Percentiles rank a stretch among this genome's conserved stretches.
Evolutionary conservation across 1,139 yeast genomes (phyloP).

Genomic region (Nakaseomyces bracarensis): DNA sequence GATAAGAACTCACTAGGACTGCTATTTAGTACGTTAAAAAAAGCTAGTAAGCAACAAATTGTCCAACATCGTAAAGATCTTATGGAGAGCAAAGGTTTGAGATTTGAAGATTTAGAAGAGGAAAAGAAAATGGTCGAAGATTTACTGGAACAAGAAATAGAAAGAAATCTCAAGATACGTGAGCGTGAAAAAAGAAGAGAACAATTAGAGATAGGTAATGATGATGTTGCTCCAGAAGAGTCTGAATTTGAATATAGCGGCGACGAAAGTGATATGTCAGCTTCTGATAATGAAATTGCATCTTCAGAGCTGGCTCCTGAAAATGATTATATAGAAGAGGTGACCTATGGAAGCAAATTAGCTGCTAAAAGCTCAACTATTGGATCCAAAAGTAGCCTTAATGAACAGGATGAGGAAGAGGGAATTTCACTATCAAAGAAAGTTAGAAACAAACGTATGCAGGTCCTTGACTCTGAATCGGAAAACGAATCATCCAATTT

Average conservation of each 20-base stretch:
- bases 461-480: neutral
- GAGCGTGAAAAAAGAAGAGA: slow-evolving; percentile 41
- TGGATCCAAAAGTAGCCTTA: neutral
- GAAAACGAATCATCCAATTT: neutral
- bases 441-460: neutral
- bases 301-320: neutral
- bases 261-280: slow-evolving; percentile 24
- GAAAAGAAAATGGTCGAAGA: slow-evolving; percentile 36
- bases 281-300: slow-evolving; percentile 20
- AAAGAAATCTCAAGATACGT: slow-evolving; percentile 44
- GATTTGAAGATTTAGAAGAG: slow-evolving; percentile 26
- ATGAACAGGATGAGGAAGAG: neutral
- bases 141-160: slow-evolving; percentile 57
- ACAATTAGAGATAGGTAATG: slow-evolving; percentile 29
- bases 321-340: slow-evolving; percentile 1
- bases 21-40: slow-evolving; percentile 26
- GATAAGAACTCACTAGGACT: slow-evolving; percentile 20
- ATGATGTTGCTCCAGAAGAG: slow-evolving; percentile 13
- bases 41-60: slow-evolving; percentile 32
- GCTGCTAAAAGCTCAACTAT: neutral
- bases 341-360: slow-evolving; percentile 1
- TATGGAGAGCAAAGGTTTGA: slow-evolving; percentile 23
- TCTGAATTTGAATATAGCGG: slow-evolving; percentile 30
- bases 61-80: slow-evolving; percentile 25
- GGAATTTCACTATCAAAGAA: neutral